Conservation (phyloP, 768 basidiomycete genomes). For the Panaeolus papilionaceus region DNA sequence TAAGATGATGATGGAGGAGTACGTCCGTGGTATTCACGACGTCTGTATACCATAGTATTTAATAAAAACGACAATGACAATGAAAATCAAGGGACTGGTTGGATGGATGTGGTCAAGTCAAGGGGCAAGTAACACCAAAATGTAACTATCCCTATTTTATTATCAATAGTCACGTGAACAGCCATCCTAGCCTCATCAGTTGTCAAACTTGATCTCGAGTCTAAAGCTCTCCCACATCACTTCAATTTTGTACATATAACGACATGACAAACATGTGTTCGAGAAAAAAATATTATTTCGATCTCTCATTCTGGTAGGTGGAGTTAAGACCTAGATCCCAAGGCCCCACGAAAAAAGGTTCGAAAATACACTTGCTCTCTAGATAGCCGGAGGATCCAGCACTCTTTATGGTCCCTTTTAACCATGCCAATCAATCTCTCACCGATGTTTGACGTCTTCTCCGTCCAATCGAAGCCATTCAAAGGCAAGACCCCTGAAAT, state of each 20-base stretch:
- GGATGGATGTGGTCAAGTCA: conserved; percentile 10
- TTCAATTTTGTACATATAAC: background rate
- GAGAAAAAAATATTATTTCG: background rate
- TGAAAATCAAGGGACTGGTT: conserved; percentile 5
- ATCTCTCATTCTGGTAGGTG: conserved; percentile 5
- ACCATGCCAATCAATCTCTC: background rate
- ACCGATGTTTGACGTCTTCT: background rate
- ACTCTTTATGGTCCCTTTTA: conserved; percentile 5
- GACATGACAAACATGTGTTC: background rate
- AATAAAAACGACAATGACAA: background rate
- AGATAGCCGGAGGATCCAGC: background rate
- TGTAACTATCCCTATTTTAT: conserved; percentile 7
- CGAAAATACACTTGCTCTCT: conserved; percentile 1
- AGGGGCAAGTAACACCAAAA: background rate
- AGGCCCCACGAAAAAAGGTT: background rate
- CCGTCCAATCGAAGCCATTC: background rate
- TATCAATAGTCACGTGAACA: background rate
- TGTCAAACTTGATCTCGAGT: too few species aligned
- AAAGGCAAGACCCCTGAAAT: conserved; percentile 10
- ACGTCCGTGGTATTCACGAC: conserved; percentile 13
- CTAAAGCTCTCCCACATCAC: background rate
- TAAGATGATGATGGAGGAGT: conserved; percentile 10
- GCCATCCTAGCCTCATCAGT: background rate
- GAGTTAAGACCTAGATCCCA: conserved; percentile 3
- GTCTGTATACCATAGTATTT: conserved; percentile 5